Conservation (phyloP, 768 basidiomycete genomes). For the Boletus vinaceobasis region DNA sequence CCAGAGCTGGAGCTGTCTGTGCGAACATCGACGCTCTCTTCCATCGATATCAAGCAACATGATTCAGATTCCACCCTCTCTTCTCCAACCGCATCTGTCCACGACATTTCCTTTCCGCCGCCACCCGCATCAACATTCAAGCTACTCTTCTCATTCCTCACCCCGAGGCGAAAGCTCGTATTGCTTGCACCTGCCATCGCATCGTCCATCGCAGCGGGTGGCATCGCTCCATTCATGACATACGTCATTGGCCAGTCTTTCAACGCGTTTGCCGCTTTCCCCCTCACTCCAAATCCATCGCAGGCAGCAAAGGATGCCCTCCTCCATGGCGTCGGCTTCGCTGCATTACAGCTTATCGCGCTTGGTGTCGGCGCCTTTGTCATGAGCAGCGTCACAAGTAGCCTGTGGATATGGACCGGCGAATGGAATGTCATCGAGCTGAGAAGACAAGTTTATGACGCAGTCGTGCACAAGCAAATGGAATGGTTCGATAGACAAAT, state of each 20-base stretch:
- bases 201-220: slow-evolving; percentile 61
- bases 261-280: slow-evolving; percentile 63
- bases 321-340: slow-evolving; percentile 53
- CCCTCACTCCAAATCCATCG: slow-evolving; percentile 39
- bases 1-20: slow-evolving; percentile 22
- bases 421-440: slow-evolving; percentile 74
- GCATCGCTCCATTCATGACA: slow-evolving; percentile 85
- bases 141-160: slow-evolving; percentile 65
- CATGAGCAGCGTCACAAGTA: slow-evolving; percentile 71
- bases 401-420: slow-evolving; percentile 84
- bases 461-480: slow-evolving; percentile 69
- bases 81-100: slow-evolving; percentile 13
- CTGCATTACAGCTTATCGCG: slow-evolving; percentile 63
- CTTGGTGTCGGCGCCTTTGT: slow-evolving; percentile 64
- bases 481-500: slow-evolving; percentile 89
- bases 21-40: slow-evolving; percentile 17
- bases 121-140: slow-evolving; percentile 51
- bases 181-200: slow-evolving; percentile 63
- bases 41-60: slow-evolving; percentile 18
- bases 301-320: slow-evolving; percentile 47
- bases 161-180: slow-evolving; percentile 49
- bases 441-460: slow-evolving; percentile 62
- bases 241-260: slow-evolving; percentile 75
- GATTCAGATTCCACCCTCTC: slow-evolving; percentile 1
- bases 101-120: slow-evolving; percentile 17